A percentile compares a stretch with the other conserved stretches of the same genome.
These are phyloP conservation scores for Arachis stenosperma DNA, from an alignment of 306 rosid genomes.

Conservation along the genomic window DNA sequence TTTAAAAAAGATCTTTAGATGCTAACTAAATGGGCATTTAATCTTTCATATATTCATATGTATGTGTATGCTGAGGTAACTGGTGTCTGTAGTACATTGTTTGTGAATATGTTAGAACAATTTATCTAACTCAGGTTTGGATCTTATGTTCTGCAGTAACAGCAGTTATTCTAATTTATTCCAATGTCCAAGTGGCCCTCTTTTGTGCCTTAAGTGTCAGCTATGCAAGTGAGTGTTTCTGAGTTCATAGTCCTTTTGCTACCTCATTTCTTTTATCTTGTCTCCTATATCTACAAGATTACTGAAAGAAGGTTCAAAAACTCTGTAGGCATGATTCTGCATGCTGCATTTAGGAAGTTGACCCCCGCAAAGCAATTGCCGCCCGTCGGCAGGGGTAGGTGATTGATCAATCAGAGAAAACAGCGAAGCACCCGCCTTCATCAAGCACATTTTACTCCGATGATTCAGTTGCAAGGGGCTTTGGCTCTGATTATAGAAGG, in stretches of 20 bases:
- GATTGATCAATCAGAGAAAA: conserved; percentile 25
- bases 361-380: conserved; percentile 65
- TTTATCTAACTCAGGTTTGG: conserved; percentile 19
- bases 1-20: no score
- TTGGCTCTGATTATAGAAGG: conserved; percentile 34
- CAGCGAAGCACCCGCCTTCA: conserved; percentile 2
- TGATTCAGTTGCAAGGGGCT: conserved; percentile 22
- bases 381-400: conserved; percentile 48
- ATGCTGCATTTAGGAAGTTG: conserved; percentile 86
- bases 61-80: neutral
- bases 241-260: neutral
- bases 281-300: neutral
- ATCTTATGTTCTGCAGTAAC: conserved; percentile 64
- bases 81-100: conserved; percentile 1
- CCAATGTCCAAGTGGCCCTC: conserved; percentile 87
- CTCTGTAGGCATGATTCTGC: conserved; percentile 65
- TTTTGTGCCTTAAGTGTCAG: conserved; percentile 72
- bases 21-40: no score
- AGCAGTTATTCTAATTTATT: conserved; percentile 64
- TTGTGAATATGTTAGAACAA: conserved; percentile 19
- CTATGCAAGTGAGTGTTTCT: conserved; percentile 61
- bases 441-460: neutral
- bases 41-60: neutral
- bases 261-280: neutral
- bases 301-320: conserved; percentile 26